phyloP scores from a whole-genome alignment of 768 basidiomycete species.

The Xerocomellus chrysenteron region DNA sequence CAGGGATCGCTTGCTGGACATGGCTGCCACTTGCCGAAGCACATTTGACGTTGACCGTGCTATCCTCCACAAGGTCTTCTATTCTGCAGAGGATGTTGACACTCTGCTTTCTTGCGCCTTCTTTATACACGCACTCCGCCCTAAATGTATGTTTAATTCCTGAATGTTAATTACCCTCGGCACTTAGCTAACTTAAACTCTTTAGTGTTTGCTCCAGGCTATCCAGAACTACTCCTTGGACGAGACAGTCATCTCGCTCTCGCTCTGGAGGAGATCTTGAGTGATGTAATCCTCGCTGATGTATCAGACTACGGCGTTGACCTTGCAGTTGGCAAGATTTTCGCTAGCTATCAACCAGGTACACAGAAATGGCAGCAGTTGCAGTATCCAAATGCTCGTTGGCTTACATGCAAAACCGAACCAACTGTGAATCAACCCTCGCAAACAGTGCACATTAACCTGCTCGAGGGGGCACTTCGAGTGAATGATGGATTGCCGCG shows the following conservation, averaged over 20 bases:
- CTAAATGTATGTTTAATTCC: not conserved
- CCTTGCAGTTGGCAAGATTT: not conserved
- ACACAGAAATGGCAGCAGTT: not conserved
- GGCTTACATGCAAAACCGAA: not conserved
- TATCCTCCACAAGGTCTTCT: not conserved
- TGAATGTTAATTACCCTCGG: too few relatives aligned
- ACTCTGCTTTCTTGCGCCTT: not conserved
- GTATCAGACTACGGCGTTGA: not conserved
- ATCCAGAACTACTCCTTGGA: not conserved
- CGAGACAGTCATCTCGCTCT: not conserved
- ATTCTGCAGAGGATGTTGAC: not conserved
- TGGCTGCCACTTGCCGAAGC: not conserved
- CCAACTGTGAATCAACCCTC: not conserved
- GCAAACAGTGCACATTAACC: not conserved
- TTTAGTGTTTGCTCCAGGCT: not conserved
- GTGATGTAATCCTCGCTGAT: not conserved
- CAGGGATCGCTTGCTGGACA: not conserved
- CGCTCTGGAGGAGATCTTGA: not conserved
- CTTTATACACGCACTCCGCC: not conserved
- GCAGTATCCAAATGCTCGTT: not conserved
- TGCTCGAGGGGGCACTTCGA: not conserved
- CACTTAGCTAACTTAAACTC: not conserved
- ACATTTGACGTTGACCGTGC: not conserved
- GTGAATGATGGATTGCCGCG: not conserved
- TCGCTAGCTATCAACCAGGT: not conserved